phyloP scores from a whole-genome alignment of 2,329 filamentous ascomycete species.

The Eurotiales sp. region DNA sequence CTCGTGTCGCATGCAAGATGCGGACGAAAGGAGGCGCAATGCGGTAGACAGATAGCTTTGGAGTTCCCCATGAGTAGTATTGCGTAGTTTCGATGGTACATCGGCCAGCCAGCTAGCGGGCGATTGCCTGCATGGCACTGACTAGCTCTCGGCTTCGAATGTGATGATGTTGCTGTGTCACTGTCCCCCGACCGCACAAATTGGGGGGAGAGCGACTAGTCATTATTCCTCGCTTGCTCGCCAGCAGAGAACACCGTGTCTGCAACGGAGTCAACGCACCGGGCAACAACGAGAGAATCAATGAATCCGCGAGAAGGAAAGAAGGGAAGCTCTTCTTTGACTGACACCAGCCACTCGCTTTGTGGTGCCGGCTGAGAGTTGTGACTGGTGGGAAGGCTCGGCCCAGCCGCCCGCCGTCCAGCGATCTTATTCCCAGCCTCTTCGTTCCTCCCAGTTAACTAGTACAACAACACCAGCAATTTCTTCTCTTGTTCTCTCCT shows the following conservation, averaged over 20 bases:
- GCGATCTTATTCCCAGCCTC: conserved; percentile 14
- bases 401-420: conserved; percentile 15
- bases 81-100: too few relatives aligned
- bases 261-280: too few relatives aligned
- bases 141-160: neutral
- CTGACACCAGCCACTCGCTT: conserved; percentile 9
- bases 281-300: neutral
- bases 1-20: neutral
- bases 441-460: neutral
- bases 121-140: conserved; percentile 1
- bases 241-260: too few relatives aligned
- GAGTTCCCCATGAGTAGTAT: too few relatives aligned
- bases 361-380: neutral
- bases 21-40: neutral
- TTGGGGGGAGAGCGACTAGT: too few relatives aligned
- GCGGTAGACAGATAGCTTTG: too few relatives aligned
- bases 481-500: conserved; percentile 3
- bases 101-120: neutral
- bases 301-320: neutral
- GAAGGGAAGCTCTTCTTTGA: neutral
- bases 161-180: conserved; percentile 4
- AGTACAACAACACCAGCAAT: neutral
- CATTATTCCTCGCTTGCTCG: too few relatives aligned
- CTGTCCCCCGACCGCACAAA: conserved; percentile 1
- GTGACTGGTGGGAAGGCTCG: conserved; percentile 16